phyloP scores from a whole-genome alignment of 1,284 basidiomycete genomes.

The Mycena sp. region DNA sequence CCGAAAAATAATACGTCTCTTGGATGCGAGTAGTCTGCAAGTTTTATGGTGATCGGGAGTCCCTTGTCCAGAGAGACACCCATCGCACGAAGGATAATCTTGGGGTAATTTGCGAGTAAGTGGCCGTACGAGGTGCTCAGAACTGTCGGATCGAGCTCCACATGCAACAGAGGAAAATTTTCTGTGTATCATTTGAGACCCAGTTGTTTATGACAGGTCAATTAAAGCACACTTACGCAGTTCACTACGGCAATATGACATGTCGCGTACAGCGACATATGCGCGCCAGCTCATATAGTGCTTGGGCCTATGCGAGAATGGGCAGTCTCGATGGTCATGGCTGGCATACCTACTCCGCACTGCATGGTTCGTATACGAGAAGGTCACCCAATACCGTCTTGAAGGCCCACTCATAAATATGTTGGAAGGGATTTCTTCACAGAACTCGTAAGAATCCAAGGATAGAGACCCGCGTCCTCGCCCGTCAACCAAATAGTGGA shows the following conservation, averaged over 20 bases:
- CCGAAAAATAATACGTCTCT: constrained; percentile 9
- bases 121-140: constrained; percentile 14
- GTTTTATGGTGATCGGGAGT: constrained; percentile 14
- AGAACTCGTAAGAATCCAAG: constrained; percentile 15
- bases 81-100: constrained; percentile 17
- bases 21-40: background rate
- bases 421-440: constrained; percentile 12
- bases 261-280: constrained; percentile 11
- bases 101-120: constrained; percentile 7
- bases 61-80: constrained; percentile 19
- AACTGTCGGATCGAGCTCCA: constrained; percentile 9
- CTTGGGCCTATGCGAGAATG: background rate
- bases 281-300: constrained; percentile 20
- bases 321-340: background rate
- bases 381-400: constrained; percentile 12
- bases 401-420: constrained; percentile 2
- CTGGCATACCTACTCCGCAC: background rate
- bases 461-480: constrained; percentile 7
- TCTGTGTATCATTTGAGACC: background rate
- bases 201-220: background rate
- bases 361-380: constrained; percentile 14
- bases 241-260: background rate
- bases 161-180: constrained; percentile 13
- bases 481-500: constrained; percentile 15
- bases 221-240: constrained; percentile 1